Base-by-base conservation (phyloP, 2,329 filamentous ascomycete genomes). In the Aureobasidium uvarum region DNA sequence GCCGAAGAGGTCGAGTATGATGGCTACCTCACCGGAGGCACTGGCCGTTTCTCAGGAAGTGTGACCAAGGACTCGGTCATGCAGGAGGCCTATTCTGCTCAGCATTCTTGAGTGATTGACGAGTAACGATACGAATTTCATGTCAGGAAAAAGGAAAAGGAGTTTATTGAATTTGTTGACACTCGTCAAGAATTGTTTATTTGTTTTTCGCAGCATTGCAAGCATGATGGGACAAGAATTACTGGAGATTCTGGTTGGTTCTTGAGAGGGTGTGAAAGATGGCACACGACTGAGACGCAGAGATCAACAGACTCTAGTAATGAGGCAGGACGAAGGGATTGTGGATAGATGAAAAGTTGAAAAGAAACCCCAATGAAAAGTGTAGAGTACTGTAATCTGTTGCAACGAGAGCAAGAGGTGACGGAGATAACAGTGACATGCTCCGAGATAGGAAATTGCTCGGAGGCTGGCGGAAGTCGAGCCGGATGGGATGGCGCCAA, bases 1-100 rank as follows among this genome's bases (percentile, higher is more conserved):
- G 75, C 74, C 2, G 70, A 72, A 46, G 79, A 77, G 28, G 73
- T 74, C 1, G 74, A 77, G 67, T 80, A 77, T 66, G 79, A 81
- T 70, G 79, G 77, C 0, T 68, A 70, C 16, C 62, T 75, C 33
- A 69, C 72, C 10, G 79, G 79, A 39, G 79, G 79, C 3, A 78
- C 75, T 6, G 79, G 79, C 2, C 70, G 79, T 33, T 77, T 81
- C 60, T 74, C 73, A 0, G 76, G 76, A 28, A 62, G 65, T 33
- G 56, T 68, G 56, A 64, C 14, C 14, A 59, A 66, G 45, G 48
- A 66, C 36, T 48, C 56, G 5, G 1, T n/a, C 18, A 48, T 60
- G 5, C 28, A 46, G n/a, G 41, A 60, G 56, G 56, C 56, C 1
- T 60, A 60, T 18, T 20, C 56, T 18, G 56, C 56, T 23, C 18